Conservation (phyloP, 1,139 yeast species). For the Scheffersomyces titani region DNA sequence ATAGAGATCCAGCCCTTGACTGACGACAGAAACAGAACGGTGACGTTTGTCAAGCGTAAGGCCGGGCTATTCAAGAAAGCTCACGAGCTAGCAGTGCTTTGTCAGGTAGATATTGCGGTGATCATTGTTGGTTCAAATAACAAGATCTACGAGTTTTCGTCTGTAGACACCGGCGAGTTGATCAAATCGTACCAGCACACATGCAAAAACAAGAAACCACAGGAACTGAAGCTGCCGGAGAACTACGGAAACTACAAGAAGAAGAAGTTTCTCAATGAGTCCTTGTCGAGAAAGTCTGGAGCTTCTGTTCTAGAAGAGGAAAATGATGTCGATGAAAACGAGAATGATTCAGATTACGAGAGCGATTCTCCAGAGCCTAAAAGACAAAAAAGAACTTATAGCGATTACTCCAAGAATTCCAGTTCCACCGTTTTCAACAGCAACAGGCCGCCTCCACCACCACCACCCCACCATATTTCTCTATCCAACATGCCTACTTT, state of each 20-base stretch:
- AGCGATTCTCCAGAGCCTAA: slow-evolving; percentile 31
- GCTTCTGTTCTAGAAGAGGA: slow-evolving; percentile 3
- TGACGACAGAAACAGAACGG: slow-evolving; percentile 86
- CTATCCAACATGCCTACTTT: slow-evolving; percentile 32
- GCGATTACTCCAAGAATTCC: neutral
- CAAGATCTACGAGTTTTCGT: slow-evolving; percentile 77
- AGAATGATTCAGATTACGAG: slow-evolving; percentile 31
- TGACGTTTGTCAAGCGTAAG: slow-evolving; percentile 90
- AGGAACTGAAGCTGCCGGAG: slow-evolving; percentile 62
- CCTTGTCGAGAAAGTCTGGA: slow-evolving; percentile 7
- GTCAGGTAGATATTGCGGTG: slow-evolving; percentile 92
- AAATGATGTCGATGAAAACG: slow-evolving; percentile 23
- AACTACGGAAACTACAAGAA: slow-evolving; percentile 53
- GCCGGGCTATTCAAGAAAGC: slow-evolving; percentile 97
- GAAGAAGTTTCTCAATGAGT: slow-evolving; percentile 20
- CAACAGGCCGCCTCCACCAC: slow-evolving; percentile 15
- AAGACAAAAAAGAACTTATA: slow-evolving; percentile 19
- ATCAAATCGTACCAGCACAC: slow-evolving; percentile 50
- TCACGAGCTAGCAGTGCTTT: slow-evolving; percentile 86
- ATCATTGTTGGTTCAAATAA: slow-evolving; percentile 86
- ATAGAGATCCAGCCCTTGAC: slow-evolving; percentile 89
- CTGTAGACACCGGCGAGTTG: slow-evolving; percentile 66
- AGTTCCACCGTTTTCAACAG: neutral
- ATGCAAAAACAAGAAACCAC: slow-evolving; percentile 29
- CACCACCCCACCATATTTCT: slow-evolving; percentile 29